Conservation (phyloP, 1,284 basidiomycete genomes). For the Malassezia obtusa region DNA sequence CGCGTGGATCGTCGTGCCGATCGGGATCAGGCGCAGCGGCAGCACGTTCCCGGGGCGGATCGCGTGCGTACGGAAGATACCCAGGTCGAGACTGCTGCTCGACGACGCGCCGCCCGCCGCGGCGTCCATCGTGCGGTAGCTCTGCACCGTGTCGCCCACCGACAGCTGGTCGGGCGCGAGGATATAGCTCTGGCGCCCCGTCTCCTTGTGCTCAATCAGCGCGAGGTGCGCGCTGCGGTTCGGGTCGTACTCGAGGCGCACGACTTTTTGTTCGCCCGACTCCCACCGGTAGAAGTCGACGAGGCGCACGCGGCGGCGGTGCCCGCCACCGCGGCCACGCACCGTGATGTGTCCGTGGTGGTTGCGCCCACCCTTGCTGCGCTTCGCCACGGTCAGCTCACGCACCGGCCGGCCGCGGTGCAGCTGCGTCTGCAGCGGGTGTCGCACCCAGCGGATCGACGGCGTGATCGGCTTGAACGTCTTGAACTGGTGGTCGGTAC, state of each 20-base stretch:
- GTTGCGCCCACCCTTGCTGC: slow-evolving; percentile 80
- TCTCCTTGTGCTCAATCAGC: slow-evolving; percentile 58
- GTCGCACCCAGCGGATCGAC: slow-evolving; percentile 71
- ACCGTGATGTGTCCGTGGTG: slow-evolving; percentile 72
- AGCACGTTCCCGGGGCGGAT: slow-evolving; percentile 88
- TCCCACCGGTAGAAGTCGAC: slow-evolving; percentile 71
- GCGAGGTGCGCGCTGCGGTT: slow-evolving; percentile 89
- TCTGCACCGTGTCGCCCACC: slow-evolving; percentile 78
- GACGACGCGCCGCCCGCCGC: slow-evolving; percentile 52
- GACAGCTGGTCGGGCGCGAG: slow-evolving; percentile 79
- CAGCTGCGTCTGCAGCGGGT: slow-evolving; percentile 69
- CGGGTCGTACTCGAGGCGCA: slow-evolving; percentile 93
- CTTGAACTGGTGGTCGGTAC: slow-evolving; percentile 57
- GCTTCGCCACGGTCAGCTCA: slow-evolving; percentile 69
- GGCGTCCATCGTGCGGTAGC: slow-evolving; percentile 56
- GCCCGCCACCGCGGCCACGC: slow-evolving; percentile 79
- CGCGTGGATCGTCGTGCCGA: slow-evolving; percentile 81
- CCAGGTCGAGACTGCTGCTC: slow-evolving; percentile 58
- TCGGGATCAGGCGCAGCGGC: slow-evolving; percentile 78
- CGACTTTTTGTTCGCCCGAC: slow-evolving; percentile 72
- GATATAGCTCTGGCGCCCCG: slow-evolving; percentile 66
- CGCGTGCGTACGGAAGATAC: slow-evolving; percentile 73
- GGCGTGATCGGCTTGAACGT: slow-evolving; percentile 81
- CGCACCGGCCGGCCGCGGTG: slow-evolving; percentile 70
- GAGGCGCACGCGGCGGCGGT: slow-evolving; percentile 71